These are phyloP conservation scores for Purpureocillium takamizusanense DNA, from an alignment of 2,329 filamentous ascomycete genomes.

Conservation along the genomic window DNA sequence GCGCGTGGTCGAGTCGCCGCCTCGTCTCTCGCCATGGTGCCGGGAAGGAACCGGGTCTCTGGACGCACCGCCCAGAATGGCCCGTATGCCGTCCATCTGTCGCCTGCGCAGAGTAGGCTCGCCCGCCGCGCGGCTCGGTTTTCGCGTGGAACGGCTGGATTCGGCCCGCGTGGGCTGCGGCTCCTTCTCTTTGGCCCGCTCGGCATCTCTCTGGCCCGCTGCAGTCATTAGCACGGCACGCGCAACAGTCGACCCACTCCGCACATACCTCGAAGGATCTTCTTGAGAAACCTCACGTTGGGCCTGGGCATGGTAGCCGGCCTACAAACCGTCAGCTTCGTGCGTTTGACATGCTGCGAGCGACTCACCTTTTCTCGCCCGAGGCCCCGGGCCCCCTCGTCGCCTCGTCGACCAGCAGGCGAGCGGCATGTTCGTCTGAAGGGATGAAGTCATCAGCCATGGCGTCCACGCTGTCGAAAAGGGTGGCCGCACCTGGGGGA, in stretches of 20 bases:
- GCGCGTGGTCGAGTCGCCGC: background rate
- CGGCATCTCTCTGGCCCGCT: constrained; percentile 57
- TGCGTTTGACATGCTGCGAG: too few species aligned
- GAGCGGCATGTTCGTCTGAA: constrained; percentile 72
- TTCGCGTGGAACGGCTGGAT: background rate
- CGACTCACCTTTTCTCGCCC: constrained; percentile 43
- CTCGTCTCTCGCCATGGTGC: too few species aligned
- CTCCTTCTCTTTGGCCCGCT: constrained; percentile 35
- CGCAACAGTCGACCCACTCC: too few species aligned
- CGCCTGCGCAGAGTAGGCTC: constrained; percentile 43
- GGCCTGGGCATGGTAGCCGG: constrained; percentile 68
- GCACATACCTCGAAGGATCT: constrained; percentile 73
- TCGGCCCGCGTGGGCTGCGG: constrained; percentile 1
- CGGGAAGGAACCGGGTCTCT: too few species aligned
- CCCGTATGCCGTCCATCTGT: constrained; percentile 52
- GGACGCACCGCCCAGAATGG: constrained; percentile 39
- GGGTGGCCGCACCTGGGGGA: background rate
- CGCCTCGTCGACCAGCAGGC: constrained; percentile 72
- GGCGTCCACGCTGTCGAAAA: constrained; percentile 1
- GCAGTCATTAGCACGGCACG: too few species aligned
- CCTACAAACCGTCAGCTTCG: too few species aligned
- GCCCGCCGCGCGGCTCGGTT: too few species aligned
- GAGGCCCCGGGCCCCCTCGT: too few species aligned
- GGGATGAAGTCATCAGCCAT: constrained; percentile 42
- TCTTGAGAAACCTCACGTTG: constrained; percentile 81